Percentiles rank a stretch among this genome's conserved stretches.
Evolutionary conservation across 139 green algal genomes (phyloP).

Genomic region (Diplosphaera chodatii): DNA sequence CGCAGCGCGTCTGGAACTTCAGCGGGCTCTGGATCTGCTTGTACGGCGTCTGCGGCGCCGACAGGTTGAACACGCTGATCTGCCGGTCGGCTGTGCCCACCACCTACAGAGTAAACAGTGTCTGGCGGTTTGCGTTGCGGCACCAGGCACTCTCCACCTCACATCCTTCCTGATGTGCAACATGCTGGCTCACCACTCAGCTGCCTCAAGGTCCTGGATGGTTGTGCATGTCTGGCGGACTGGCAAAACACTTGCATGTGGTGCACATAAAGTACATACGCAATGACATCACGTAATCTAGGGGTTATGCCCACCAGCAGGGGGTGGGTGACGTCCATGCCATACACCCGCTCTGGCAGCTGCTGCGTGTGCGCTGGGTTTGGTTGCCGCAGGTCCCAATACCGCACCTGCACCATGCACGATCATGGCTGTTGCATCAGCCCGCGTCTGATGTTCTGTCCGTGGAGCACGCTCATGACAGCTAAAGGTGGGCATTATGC

Average conservation of each 20-base stretch:
- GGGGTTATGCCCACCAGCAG: conserved; percentile 45
- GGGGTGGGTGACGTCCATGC: conserved; percentile 69
- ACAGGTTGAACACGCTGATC: conserved; percentile 75
- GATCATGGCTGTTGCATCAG: too few species aligned
- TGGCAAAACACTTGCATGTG: too few species aligned
- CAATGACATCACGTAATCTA: too few species aligned
- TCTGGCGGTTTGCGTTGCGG: neutral
- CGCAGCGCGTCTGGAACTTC: conserved; percentile 95
- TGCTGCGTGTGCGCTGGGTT: conserved; percentile 61
- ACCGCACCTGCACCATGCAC: conserved; percentile 10
- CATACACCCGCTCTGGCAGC: conserved; percentile 84
- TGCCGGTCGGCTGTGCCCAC: conserved; percentile 62
- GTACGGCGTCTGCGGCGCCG: conserved; percentile 57
- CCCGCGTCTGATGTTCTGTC: too few species aligned
- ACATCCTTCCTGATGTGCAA: too few species aligned
- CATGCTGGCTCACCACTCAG: too few species aligned
- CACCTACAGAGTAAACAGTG: conserved; percentile 48
- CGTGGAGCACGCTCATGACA: too few species aligned
- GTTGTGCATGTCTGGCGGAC: too few species aligned
- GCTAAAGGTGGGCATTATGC: too few species aligned
- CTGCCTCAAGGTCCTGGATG: too few species aligned
- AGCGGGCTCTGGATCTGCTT: conserved; percentile 85
- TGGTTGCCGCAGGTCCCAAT: conserved; percentile 68
- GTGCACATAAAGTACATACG: too few species aligned
- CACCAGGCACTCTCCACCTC: too few species aligned